A percentile compares a stretch with the other conserved stretches of the same genome.
These are phyloP conservation scores for Podospora pseudocomata DNA, from an alignment of 495 filamentous ascomycete species.

Conservation along the genomic window DNA sequence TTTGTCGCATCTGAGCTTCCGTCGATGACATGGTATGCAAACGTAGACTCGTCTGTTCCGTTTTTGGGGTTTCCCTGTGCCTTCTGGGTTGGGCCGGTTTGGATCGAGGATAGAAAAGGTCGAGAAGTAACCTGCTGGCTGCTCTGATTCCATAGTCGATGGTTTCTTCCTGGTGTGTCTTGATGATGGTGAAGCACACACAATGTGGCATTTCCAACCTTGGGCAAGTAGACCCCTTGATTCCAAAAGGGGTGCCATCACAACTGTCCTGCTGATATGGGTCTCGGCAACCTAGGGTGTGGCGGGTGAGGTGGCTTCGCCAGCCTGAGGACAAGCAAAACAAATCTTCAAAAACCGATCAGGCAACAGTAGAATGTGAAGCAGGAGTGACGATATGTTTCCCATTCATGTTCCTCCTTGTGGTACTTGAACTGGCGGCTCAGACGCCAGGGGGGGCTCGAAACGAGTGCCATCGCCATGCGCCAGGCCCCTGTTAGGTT, in stretches of 20 bases:
- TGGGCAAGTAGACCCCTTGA: not conserved
- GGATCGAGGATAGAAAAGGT: constrained; percentile 30
- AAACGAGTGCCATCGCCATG: no score
- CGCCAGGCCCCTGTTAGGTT: not conserved
- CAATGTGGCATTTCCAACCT: not conserved
- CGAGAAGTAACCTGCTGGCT: constrained; percentile 29
- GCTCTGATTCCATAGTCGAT: constrained; percentile 20
- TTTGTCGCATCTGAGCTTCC: constrained; percentile 32
- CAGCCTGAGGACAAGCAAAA: not conserved
- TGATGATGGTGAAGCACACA: not conserved
- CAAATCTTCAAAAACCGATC: not conserved
- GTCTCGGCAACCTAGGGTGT: not conserved
- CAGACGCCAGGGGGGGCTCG: not conserved
- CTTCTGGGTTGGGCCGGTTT: constrained; percentile 20
- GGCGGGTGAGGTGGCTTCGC: not conserved
- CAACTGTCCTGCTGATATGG: not conserved
- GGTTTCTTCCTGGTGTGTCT: not conserved
- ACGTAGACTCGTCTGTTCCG: constrained; percentile 30
- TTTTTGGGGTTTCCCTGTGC: constrained; percentile 22
- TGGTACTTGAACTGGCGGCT: not conserved
- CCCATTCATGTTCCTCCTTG: not conserved
- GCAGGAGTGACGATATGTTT: not conserved
- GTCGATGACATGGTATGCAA: constrained; percentile 30
- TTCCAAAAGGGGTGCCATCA: constrained; percentile 1
- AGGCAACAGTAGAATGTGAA: not conserved